Evolutionary conservation across 2,329 filamentous ascomycete species (phyloP).

Genomic region (Didymella arachidicola): DNA sequence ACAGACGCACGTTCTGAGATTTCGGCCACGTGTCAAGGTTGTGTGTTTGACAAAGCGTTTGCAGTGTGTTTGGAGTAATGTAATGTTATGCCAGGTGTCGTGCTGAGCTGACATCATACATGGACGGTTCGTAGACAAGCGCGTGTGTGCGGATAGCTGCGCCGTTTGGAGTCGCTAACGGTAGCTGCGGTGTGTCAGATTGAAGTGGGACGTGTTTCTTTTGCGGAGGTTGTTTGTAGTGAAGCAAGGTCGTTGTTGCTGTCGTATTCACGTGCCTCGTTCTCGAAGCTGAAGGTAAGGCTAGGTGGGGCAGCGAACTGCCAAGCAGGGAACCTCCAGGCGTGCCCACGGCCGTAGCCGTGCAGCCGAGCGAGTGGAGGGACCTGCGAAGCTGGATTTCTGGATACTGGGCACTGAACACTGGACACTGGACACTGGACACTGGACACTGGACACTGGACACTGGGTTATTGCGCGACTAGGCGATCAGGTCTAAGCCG

Average conservation of each 20-base stretch:
- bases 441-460: no score
- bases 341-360: not conserved
- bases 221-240: no score
- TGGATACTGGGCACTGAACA: no score
- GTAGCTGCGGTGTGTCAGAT: not conserved
- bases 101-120: constrained; percentile 30
- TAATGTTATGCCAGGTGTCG: no score
- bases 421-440: no score
- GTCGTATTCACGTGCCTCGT: not conserved
- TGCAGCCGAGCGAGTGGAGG: not conserved
- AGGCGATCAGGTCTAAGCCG: constrained; percentile 20
- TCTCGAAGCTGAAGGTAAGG: not conserved
- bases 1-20: not conserved
- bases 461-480: no score
- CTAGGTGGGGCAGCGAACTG: not conserved
- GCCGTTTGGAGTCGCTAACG: not conserved
- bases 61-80: constrained; percentile 31
- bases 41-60: constrained; percentile 28
- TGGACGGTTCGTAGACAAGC: constrained; percentile 22
- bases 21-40: not conserved
- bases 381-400: not conserved
- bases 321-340: constrained; percentile 16
- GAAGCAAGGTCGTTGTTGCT: no score
- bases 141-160: constrained; percentile 14
- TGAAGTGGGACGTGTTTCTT: no score